Base-by-base conservation (phyloP, 768 basidiomycete genomes). In the Porphyrellus cyaneotinctus region DNA sequence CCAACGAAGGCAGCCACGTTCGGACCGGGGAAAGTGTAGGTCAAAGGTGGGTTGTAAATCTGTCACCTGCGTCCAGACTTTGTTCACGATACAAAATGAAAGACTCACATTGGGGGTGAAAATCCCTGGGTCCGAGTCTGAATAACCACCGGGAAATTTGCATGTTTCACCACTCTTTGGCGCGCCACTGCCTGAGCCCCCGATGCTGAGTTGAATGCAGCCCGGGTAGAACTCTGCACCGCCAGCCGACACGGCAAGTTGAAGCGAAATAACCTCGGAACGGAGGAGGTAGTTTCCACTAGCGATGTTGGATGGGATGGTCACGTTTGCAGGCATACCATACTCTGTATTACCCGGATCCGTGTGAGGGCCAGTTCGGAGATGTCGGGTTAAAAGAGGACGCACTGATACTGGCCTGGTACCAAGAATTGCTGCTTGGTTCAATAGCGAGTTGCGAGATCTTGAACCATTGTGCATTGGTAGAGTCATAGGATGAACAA, bases 191-290 rank as follows among this genome's bases (percentile, higher is more conserved):
- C 65, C 64, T 3, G 59, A 65, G 12, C 69, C 70, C 11, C 66
- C 64, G 6, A 70, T 56, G 33, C 26, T 60, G 26, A 71, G 58
- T 39, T 70, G 69, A 31, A 66, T 54, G 28, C 70, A 70, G 3
- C 49, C 69, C 0, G 63, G 66, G 41, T 70, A 70, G 47, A 70
- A 71, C 53, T 70, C 68, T 2, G 87, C 88, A 15, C 86, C 86
- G 6, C 83, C 82, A 6, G 53, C 7, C 2, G 64, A 56, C 28
- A 67, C 69, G n/a, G 75, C 88, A 32, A 81, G 74, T 57, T 91
- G 89, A 15, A 91, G 80, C 10, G 85, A 81, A 65, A 91, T 83
- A 64, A 91, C 79, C 52, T 91, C 89, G 66, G 88, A 81, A 7
- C 89, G 86, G 59, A 90, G 66, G 43, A 91, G 73, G 64, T 91